Percentiles rank a stretch among this genome's conserved stretches.
Conservation (phyloP, 2,329 filamentous ascomycete species). For the Aureobasidium sp. region DNA sequence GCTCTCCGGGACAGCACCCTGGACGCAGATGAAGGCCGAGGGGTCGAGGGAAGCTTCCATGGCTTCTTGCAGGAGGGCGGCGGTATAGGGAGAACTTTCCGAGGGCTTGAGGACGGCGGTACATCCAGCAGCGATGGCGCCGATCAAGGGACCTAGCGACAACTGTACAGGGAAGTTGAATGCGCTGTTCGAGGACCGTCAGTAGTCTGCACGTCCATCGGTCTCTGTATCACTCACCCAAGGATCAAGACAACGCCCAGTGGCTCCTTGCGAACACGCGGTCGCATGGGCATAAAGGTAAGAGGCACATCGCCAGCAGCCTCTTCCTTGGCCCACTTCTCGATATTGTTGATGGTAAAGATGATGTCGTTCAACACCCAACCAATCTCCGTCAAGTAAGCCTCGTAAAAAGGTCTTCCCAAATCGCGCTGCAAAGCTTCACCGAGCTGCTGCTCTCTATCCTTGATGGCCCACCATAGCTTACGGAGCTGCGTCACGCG, state of each 20-base stretch:
- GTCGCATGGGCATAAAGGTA: constrained; percentile 59
- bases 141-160: constrained; percentile 67
- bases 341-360: constrained; percentile 67
- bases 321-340: constrained; percentile 78
- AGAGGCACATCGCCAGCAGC: constrained; percentile 60
- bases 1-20: constrained; percentile 73
- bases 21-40: constrained; percentile 66
- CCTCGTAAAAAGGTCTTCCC: constrained; percentile 68
- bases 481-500: constrained; percentile 80
- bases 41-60: constrained; percentile 69
- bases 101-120: constrained; percentile 86
- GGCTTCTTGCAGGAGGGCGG: constrained; percentile 72
- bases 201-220: background rate
- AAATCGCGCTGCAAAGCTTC: constrained; percentile 73
- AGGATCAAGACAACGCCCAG: constrained; percentile 77
- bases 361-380: constrained; percentile 77
- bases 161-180: constrained; percentile 93
- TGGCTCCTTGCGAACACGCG: constrained; percentile 78
- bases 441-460: constrained; percentile 63
- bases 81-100: constrained; percentile 67
- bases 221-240: constrained; percentile 42
- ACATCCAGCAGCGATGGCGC: constrained; percentile 87
- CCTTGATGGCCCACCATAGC: constrained; percentile 85
- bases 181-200: constrained; percentile 40
- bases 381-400: constrained; percentile 63